A percentile compares a stretch with the other conserved stretches of the same genome.
phyloP scores from a whole-genome alignment of 2,329 filamentous ascomycete species.

The Neopestalotiopsis rosae region DNA sequence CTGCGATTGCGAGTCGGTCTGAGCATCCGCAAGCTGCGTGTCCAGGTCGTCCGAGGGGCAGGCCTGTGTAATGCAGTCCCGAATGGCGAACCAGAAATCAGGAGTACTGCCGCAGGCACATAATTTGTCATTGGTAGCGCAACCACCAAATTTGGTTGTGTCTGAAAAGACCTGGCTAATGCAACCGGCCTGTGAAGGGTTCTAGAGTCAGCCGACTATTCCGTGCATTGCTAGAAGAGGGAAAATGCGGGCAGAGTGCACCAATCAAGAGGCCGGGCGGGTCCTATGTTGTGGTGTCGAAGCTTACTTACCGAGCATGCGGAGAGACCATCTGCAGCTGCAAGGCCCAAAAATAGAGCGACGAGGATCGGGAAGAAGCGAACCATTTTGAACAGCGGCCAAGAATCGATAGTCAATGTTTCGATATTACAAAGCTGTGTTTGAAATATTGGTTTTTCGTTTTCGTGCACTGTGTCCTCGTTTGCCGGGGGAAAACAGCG shows the following conservation, averaged over 20 bases:
- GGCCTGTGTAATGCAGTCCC: constrained; percentile 22
- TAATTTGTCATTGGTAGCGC: constrained; percentile 14
- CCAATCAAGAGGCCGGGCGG: constrained; percentile 3
- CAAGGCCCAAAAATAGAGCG: constrained; percentile 16
- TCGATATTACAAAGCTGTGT: neutral
- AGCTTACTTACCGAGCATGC: constrained; percentile 17
- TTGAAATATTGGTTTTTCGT: neutral
- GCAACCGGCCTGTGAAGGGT: constrained; percentile 19
- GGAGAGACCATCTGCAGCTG: constrained; percentile 10
- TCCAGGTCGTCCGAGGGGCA: constrained; percentile 12
- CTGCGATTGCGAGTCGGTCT: neutral
- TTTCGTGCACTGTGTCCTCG: neutral
- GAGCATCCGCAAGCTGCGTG: constrained; percentile 6
- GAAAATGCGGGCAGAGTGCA: neutral
- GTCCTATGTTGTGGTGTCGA: neutral
- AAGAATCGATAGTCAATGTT: constrained; percentile 10
- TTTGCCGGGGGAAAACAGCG: neutral
- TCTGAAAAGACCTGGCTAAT: constrained; percentile 17
- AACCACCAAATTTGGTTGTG: constrained; percentile 15
- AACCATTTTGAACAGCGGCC: neutral
- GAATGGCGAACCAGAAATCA: constrained; percentile 18
- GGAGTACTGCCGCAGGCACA: constrained; percentile 16
- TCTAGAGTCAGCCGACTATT: constrained; percentile 3
- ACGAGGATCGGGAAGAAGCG: constrained; percentile 6
- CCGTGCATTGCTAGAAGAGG: constrained; percentile 7